These are phyloP conservation scores for Wilhelminamyces savonicus DNA, from an alignment of 805 yeast species.

Conservation along the genomic window DNA sequence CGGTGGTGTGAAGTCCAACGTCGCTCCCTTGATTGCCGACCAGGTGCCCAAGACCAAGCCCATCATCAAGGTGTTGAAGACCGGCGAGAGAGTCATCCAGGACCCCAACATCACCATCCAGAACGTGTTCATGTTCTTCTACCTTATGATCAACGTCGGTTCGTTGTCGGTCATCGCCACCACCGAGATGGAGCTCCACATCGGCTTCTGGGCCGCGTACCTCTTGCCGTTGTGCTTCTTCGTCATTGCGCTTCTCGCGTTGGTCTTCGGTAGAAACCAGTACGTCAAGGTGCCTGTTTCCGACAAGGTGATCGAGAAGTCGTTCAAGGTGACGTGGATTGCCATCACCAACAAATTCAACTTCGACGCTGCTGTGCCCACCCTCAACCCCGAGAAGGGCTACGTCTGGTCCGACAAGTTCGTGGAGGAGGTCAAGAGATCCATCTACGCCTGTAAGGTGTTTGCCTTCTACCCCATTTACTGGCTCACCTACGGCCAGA, in stretches of 20 bases:
- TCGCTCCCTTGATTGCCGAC: conserved; percentile 67
- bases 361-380: conserved; percentile 53
- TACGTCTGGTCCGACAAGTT: conserved; percentile 62
- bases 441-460: conserved; percentile 67
- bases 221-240: conserved; percentile 61
- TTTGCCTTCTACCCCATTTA: conserved; percentile 65
- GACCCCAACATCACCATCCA: conserved; percentile 70
- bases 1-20: conserved; percentile 75
- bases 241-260: conserved; percentile 44
- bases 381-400: conserved; percentile 39
- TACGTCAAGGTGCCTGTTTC: conserved; percentile 57
- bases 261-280: conserved; percentile 47
- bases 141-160: conserved; percentile 72
- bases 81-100: conserved; percentile 35
- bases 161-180: conserved; percentile 72
- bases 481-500: conserved; percentile 69
- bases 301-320: conserved; percentile 53
- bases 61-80: conserved; percentile 28
- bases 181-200: conserved; percentile 58
- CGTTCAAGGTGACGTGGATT: conserved; percentile 39
- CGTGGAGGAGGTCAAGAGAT: conserved; percentile 65
- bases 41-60: conserved; percentile 36
- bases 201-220: conserved; percentile 73
- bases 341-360: conserved; percentile 43
- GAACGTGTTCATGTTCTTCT: conserved; percentile 70